Evolutionary conservation across 2,329 filamentous ascomycete species (phyloP), one percentile per base, ranked within the genome.

Genomic region (Colletotrichum ledebouriae): DNA sequence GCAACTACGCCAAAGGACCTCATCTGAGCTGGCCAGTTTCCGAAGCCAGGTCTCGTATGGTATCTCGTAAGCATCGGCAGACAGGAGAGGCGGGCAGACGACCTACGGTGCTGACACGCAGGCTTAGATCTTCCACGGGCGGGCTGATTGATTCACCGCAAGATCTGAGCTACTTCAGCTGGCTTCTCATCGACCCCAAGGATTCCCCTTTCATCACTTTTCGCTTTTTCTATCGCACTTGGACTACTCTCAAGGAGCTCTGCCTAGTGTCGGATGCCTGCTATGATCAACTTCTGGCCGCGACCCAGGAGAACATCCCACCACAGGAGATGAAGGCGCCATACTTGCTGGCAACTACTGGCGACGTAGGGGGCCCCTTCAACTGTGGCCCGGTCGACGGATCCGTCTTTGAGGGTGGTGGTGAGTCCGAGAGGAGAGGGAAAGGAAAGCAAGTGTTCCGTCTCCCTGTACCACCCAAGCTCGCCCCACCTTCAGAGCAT

Each of bases 171-270:
- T 88, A 81, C 74, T 88, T 85, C 71, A 80, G 86, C 70, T 89
- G 84, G 76, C 75, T 80, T 49, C 77, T 89, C 3, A 73, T 82
- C 22, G 87, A 89, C 63, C 75, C 84, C 0, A 84, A 80, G 61
- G 82, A 87, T 49, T 78, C 75, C 2, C 87, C 87, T 0, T 88
- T 83, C 70, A 83, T 82, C 4, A 82, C 81, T 0, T 89, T 89
- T 68, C 80, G 80, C 29, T 87, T 89, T 69, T 84, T 89, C 67
- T 89, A 89, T 70, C 82, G 86, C 34, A 86, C 84, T 6, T 84
- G 81, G 82, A 77, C 80, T 10, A 82, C 81, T 61, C 80, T 89
- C 11, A 73, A 78, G 7, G 75, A 80, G 37, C 78, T 88, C 10
- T 85, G 84, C 60, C 75, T 89, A 4, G 80, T 86, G 29, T 80